Base-by-base conservation (phyloP, 2,329 filamentous ascomycete species). In the Aspergillus awamori region DNA sequence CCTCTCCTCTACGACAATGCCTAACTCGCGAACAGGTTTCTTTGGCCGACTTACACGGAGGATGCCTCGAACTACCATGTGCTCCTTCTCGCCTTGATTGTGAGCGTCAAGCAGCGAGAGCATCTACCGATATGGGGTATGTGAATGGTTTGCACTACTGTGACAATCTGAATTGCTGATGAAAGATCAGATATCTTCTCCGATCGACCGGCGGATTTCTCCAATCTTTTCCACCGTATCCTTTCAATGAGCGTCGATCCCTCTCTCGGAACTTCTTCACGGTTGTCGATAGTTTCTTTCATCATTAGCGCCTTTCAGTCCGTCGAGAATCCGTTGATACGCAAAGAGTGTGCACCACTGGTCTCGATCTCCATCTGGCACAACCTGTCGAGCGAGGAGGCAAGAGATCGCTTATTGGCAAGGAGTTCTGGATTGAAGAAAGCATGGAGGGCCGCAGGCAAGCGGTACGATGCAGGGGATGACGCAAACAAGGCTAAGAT, bases 351-450 rank as follows among this genome's bases (percentile, higher is more conserved):
- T 77, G 95, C 94, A 6, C 92, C 96, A 1, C 81, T 99, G 55
- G 94, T 99, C 20, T 95, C 93, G 11, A 97, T 99, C 69, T 89
- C 91, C 1, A 92, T 95, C 69, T 99, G 95, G 95, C 92, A 98
- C 71, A 96, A 97, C 72, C 80, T 99, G 39, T 90, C 91, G 30
- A 90, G 86, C 59, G 92, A 96, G 36, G 83, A 85, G 61, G 86
- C 88, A 64, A 86, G 92, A 67, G 91, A 96, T 58, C 81, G 81
- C 36, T 86, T 88, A 58, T 83, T 99, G 30, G 87, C 91, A 47
- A 88, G 91, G 67, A 85, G 86, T 51, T 79, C 86, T n/a, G 88
- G 91, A 65, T 78, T 96, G 69, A 89, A 87, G 73, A 98, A 97
- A 75, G 89, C 92, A 53, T 99, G 95, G 95, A 89, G 92, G 70